Evolutionary conservation across 106 monocot species (phyloP).

Genomic region (Cymbidium sinense): DNA sequence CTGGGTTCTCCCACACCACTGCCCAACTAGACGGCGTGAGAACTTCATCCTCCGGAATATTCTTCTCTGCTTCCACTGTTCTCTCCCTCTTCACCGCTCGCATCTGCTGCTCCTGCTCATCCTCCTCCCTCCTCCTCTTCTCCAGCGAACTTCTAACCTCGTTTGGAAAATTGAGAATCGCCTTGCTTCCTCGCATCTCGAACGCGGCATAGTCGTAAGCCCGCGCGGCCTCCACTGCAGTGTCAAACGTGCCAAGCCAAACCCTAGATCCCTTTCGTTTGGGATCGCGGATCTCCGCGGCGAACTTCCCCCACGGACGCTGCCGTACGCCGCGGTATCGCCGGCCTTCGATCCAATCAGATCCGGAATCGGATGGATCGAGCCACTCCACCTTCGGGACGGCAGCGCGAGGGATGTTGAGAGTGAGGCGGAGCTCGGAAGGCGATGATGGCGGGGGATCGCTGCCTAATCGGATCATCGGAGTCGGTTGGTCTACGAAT

Average conservation of each 20-base stretch:
- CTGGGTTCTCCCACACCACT: constrained; percentile 13
- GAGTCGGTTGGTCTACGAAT: not conserved
- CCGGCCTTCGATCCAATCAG: not conserved
- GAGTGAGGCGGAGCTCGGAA: not conserved
- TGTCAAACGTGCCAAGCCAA: constrained; percentile 77
- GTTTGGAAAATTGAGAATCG: constrained; percentile 85
- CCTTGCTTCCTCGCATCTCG: constrained; percentile 60
- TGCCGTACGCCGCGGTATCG: constrained; percentile 61
- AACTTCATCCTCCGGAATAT: constrained; percentile 6
- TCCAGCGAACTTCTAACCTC: constrained; percentile 19
- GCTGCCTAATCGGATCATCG: not conserved
- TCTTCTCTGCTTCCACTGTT: constrained; percentile 4
- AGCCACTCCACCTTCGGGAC: not conserved
- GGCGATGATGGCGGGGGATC: not conserved
- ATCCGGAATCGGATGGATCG: not conserved
- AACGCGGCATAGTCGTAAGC: constrained; percentile 81
- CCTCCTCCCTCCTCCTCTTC: constrained; percentile 13
- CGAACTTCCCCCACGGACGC: constrained; percentile 77
- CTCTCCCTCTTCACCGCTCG: constrained; percentile 18
- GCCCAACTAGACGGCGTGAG: constrained; percentile 31
- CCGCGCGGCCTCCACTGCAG: constrained; percentile 59
- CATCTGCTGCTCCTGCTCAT: not conserved
- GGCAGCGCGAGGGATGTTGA: not conserved
- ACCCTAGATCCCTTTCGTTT: constrained; percentile 51
- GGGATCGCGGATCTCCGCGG: constrained; percentile 52